Evolutionary conservation across 768 basidiomycete species (phyloP).

Genomic region (Suillus paluster): DNA sequence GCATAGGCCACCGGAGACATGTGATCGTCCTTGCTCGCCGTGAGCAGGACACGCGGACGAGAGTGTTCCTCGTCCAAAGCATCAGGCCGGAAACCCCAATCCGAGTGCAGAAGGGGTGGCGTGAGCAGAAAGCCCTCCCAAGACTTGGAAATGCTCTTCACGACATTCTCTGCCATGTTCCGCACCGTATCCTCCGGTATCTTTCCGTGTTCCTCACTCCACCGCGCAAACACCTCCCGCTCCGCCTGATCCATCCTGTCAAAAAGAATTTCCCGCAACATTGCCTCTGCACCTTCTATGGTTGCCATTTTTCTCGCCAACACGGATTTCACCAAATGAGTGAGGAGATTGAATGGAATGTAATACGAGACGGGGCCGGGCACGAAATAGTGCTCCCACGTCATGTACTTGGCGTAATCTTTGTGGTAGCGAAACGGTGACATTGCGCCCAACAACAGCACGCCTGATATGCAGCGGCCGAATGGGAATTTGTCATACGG

Average conservation of each 20-base stretch:
- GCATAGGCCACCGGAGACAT: constrained; percentile 48
- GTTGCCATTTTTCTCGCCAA: constrained; percentile 43
- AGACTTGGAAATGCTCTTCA: constrained; percentile 50
- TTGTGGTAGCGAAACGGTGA: constrained; percentile 52
- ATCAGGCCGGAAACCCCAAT: constrained; percentile 54
- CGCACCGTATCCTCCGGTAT: constrained; percentile 49
- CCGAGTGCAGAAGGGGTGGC: constrained; percentile 47
- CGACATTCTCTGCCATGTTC: constrained; percentile 44
- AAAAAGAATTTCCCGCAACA: constrained; percentile 44
- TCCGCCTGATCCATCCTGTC: constrained; percentile 44
- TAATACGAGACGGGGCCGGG: constrained; percentile 48
- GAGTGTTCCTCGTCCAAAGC: constrained; percentile 50
- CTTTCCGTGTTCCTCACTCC: constrained; percentile 45
- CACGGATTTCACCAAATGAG: constrained; percentile 34
- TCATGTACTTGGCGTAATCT: constrained; percentile 49
- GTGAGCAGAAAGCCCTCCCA: constrained; percentile 58
- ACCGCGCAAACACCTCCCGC: constrained; percentile 38
- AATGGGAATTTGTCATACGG: constrained; percentile 55
- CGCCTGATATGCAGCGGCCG: constrained; percentile 48
- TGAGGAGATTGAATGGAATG: constrained; percentile 45
- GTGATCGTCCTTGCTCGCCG: constrained; percentile 47
- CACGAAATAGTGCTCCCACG: constrained; percentile 50
- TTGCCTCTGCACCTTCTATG: constrained; percentile 44
- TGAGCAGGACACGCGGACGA: constrained; percentile 49
- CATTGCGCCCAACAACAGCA: constrained; percentile 51